Base-by-base conservation (phyloP, 768 basidiomycete species). In the Dacryopinax spathularia region DNA sequence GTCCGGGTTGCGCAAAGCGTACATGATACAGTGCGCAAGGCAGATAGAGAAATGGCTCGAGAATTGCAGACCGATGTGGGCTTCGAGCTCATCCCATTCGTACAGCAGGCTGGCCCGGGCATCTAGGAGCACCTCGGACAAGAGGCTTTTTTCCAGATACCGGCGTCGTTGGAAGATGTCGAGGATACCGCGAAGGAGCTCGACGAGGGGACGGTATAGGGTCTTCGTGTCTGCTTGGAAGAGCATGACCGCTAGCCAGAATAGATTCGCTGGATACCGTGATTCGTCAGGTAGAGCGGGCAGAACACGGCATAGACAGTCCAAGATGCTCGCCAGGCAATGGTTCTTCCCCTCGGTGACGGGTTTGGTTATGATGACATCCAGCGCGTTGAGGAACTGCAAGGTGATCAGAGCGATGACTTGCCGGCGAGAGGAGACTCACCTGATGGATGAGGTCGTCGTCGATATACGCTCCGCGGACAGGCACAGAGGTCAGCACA, bases 381-480 rank as follows among this genome's bases (percentile, higher is more conserved):
- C 48, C 9, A 56, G 48, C 22, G 48, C 48, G 25, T 56, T 10
- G 9, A 56, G 29, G 29, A 56, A 56, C 48, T 56, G 29, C 29
- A 9, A 13, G 80, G 68, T 67, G 68, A 16, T 85, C 83, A 10
- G 18, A 95, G 75, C 0, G 88, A 87, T 0, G 81, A 85, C 66
- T 82, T 83, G 73, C 94, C 85, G 0, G 93, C 90, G 5, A 93
- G 88, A 9, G 94, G 82, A 74, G 9, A 56, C 48, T 3, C 18
- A 95, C 91, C 71, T 96, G 93, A 69, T 94, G 95, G 62, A 95
- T 77, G 67, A 93, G 83, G 71, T 96, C 93, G 66, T 94, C 93
- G 67, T 96, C 93, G 39, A 93, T 88, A 27, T 92, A 56, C 18
- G 48, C 25, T 56, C 48, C 48, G 25, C 5, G 10, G 25, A 56